Conservation (phyloP, 1,284 basidiomycete species). For the Phenoliferia sp. region DNA sequence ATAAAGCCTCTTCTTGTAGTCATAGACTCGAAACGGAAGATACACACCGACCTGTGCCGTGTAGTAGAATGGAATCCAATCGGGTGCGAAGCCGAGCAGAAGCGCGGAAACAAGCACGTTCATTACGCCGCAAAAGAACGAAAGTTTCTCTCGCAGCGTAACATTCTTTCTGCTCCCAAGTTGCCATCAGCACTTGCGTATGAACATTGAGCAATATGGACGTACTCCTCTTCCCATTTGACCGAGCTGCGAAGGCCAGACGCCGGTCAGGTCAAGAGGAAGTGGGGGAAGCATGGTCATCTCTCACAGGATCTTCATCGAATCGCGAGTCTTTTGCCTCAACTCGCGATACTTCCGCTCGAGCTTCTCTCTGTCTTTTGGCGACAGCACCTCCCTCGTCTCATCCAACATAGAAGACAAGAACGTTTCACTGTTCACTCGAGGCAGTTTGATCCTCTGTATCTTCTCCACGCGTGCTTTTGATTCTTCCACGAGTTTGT, state of each 20-base stretch:
- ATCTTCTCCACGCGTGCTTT: slow-evolving; percentile 10
- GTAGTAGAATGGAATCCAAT: slow-evolving; percentile 37
- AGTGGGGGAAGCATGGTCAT: too few species aligned
- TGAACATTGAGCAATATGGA: neutral
- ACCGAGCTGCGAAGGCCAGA: too few species aligned
- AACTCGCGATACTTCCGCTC: slow-evolving; percentile 35
- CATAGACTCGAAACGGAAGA: slow-evolving; percentile 35
- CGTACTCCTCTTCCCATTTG: slow-evolving; percentile 39
- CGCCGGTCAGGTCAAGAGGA: too few species aligned
- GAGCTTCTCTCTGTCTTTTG: slow-evolving; percentile 31
- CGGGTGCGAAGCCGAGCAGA: slow-evolving; percentile 36
- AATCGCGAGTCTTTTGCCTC: slow-evolving; percentile 24
- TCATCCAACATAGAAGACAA: slow-evolving; percentile 9
- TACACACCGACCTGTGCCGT: slow-evolving; percentile 35
- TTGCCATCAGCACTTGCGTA: too few species aligned
- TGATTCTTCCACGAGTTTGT: slow-evolving; percentile 24
- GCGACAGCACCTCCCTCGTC: neutral
- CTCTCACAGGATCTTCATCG: slow-evolving; percentile 26
- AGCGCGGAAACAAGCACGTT: slow-evolving; percentile 37
- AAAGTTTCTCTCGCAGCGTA: slow-evolving; percentile 36
- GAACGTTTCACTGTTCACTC: slow-evolving; percentile 13
- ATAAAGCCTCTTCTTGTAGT: slow-evolving; percentile 36
- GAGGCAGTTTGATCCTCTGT: slow-evolving; percentile 14
- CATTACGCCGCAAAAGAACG: slow-evolving; percentile 40
- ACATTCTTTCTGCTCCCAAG: slow-evolving; percentile 26